Conservation (phyloP, 2,329 filamentous ascomycete genomes). For the Aspergillus ruber region DNA sequence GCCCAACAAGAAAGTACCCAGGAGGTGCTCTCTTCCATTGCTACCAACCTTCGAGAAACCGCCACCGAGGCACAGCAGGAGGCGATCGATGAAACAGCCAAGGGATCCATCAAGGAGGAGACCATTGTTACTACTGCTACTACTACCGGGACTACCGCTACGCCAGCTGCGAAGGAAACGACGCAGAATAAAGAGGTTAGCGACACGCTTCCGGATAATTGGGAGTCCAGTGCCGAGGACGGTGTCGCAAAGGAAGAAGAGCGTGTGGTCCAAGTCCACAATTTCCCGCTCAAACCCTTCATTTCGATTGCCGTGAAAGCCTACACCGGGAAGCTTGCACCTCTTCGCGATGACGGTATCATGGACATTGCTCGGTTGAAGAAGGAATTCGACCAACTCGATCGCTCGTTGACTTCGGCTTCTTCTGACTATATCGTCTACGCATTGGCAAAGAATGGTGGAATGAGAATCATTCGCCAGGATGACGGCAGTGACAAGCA, state of each 20-base stretch:
- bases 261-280: conserved; percentile 71
- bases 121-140: conserved; percentile 36
- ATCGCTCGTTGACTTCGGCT: conserved; percentile 84
- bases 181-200: conserved; percentile 48
- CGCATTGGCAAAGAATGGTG: conserved; percentile 86
- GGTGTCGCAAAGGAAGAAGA: conserved; percentile 59
- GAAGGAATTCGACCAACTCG: conserved; percentile 96
- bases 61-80: conserved; percentile 40
- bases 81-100: conserved; percentile 50
- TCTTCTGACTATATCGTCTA: conserved; percentile 91
- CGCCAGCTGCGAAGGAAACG: conserved; percentile 46
- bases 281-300: conserved; percentile 95
- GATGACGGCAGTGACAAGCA: conserved; percentile 88
- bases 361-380: conserved; percentile 92
- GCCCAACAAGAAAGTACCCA: conserved; percentile 31
- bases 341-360: conserved; percentile 69
- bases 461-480: conserved; percentile 87
- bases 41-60: conserved; percentile 31
- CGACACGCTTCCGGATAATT: conserved; percentile 68
- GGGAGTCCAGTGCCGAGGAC: conserved; percentile 73
- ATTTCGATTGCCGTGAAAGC: conserved; percentile 70
- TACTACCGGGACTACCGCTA: conserved; percentile 41
- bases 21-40: conserved; percentile 28
- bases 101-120: conserved; percentile 48
- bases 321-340: conserved; percentile 44